These are phyloP conservation scores for Phialophora tarda DNA, from an alignment of 2,329 filamentous ascomycete genomes.

Conservation along the genomic window DNA sequence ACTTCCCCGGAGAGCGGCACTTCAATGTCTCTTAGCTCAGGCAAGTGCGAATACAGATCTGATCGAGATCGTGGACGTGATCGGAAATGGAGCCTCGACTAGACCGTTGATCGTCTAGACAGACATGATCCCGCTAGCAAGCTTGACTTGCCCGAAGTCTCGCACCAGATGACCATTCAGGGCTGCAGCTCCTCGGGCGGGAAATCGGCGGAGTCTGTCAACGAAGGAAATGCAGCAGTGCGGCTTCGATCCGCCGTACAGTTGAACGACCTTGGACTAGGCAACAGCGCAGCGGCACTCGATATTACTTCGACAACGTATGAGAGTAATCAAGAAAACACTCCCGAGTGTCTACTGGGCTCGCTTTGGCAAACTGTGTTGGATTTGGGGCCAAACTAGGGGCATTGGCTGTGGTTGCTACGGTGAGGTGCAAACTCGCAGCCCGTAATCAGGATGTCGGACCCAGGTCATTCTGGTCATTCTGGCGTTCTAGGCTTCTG, in stretches of 20 bases:
- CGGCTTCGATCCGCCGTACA: neutral
- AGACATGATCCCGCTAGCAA: neutral
- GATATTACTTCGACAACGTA: neutral
- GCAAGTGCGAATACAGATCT: neutral
- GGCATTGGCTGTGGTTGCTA: neutral
- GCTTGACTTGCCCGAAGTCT: slow-evolving; percentile 1
- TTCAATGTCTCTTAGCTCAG: neutral
- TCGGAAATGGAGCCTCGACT: neutral
- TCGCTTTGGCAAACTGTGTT: neutral
- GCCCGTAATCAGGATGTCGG: neutral
- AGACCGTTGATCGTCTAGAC: neutral
- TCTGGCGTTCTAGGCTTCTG: too few relatives aligned
- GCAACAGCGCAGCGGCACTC: neutral
- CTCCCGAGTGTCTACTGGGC: neutral
- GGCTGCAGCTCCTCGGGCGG: neutral
- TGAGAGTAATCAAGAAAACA: neutral
- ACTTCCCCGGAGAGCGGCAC: neutral
- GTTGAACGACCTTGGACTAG: neutral
- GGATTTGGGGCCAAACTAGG: neutral
- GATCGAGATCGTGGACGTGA: neutral
- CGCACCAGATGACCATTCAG: neutral
- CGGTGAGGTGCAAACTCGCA: neutral
- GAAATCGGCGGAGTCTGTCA: neutral
- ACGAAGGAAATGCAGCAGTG: neutral
- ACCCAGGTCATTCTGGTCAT: neutral